phyloP scores from a whole-genome alignment of 208 protist genomes.

The Paratrypanosoma confusum region DNA sequence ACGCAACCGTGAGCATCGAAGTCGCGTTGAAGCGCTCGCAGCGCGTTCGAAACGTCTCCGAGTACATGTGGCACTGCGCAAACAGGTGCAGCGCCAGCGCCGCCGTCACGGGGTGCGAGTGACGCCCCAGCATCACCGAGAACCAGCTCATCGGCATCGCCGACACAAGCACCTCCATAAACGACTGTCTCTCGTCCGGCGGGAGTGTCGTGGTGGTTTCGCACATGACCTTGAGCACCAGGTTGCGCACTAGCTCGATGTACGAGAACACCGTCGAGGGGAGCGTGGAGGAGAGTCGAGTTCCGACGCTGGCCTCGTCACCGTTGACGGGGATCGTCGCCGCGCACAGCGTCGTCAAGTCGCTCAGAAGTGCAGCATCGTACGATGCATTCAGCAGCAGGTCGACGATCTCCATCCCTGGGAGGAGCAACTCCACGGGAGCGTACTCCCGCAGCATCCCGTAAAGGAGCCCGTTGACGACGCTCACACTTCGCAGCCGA shows the following conservation, averaged over 20 bases:
- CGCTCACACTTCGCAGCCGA: conserved; percentile 32
- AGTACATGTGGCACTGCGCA: conserved; percentile 32
- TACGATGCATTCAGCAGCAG: conserved; percentile 13
- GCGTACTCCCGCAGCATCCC: conserved; percentile 48
- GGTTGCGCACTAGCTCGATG: conserved; percentile 39
- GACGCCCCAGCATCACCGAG: conserved; percentile 18
- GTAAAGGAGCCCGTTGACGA: conserved; percentile 53
- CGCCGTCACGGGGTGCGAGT: conserved; percentile 37
- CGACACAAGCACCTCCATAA: conserved; percentile 14
- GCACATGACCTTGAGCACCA: conserved; percentile 32
- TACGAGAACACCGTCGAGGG: conserved; percentile 14
- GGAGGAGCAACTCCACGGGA: conserved; percentile 14
- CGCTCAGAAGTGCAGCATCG: conserved; percentile 22
- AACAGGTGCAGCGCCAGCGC: conserved; percentile 39
- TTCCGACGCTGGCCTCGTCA: conserved; percentile 1
- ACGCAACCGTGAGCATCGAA: conserved; percentile 16
- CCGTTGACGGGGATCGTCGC: conserved; percentile 21
- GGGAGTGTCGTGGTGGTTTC: conserved; percentile 19
- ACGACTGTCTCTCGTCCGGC: conserved; percentile 4
- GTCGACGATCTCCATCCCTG: conserved; percentile 17
- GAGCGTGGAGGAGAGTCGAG: conserved; percentile 31
- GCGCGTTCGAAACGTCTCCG: conserved; percentile 20
- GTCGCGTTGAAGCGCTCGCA: conserved; percentile 6
- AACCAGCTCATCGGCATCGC: conserved; percentile 49
- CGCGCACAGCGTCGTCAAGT: conserved; percentile 24